Evolutionary conservation across 2,329 filamentous ascomycete genomes (phyloP), one percentile per base, ranked within the genome.

Genomic region (Dactylellina leptospora): DNA sequence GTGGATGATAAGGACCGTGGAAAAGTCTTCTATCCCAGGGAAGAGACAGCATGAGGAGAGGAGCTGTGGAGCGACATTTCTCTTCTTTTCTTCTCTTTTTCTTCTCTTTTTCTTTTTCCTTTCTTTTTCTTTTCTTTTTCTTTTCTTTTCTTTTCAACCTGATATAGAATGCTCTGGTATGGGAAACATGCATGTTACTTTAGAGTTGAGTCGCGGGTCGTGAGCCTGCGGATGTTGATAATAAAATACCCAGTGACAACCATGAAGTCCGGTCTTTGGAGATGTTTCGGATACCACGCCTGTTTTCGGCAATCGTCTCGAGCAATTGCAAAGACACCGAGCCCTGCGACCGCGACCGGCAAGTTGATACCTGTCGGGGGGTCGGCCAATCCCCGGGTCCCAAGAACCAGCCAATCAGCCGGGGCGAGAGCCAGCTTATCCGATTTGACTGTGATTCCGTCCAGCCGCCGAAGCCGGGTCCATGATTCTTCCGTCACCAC

Each of bases 1-100:
- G 68, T 72, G 44, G 68, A 72, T 38, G 68, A 72, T 25, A 62
- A 59, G 28, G 68, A 72, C n/a, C 59, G 68, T 36, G 68, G 68
- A 9, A 72, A 72, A 51, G 68, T 72, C 9, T 72, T 72, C 23
- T 72, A 72, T 36, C 68, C 68, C 48, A 44, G 68, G 20, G 68
- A 72, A 22, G 40, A 45, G 4, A 18, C 40, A 20, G n/a, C 40
- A 5, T 45, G 4, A 22, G 11, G 40, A 45, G 18, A n/a, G 5
- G 3, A 4, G 5, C 11, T 40, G n/a, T n/a, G n/a, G n/a, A n/a
- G n/a, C n/a, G n/a, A n/a, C n/a, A n/a, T n/a, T n/a, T n/a, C n/a
- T n/a, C n/a, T n/a, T n/a, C n/a, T n/a, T n/a, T n/a, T n/a, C n/a
- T n/a, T n/a, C n/a, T n/a, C n/a, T n/a, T n/a, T n/a, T n/a, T n/a